Evolutionary conservation across 2,329 filamentous ascomycete genomes (phyloP), one percentile per base, ranked within the genome.

Genomic region (Apiospora hydei): DNA sequence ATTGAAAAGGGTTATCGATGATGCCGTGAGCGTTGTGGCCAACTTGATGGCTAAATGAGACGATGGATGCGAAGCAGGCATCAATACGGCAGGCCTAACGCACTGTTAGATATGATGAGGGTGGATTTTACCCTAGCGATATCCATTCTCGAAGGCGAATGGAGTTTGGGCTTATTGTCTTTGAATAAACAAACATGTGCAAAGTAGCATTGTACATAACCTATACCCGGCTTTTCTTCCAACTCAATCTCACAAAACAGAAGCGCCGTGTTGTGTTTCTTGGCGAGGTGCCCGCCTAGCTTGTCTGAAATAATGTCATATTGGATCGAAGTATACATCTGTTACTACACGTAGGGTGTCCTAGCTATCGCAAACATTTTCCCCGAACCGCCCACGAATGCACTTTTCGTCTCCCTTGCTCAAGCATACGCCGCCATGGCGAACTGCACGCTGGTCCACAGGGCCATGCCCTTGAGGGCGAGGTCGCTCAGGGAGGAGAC

Each of bases 401-500:
- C 49, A 21, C 46, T 41, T 24, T 7, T n/a, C 21, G 7, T n/a
- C 13, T 5, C 11, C 41, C 21, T n/a, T n/a, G 10, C 57, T 64
- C 21, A 79, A n/a, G 71, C 71, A 46, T 76, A 78, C 30, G 71
- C 72, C 38, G 77, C 78, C 70, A 83, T 73, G 30, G 82, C 80
- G 73, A 85, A 78, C 70, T 80, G 81, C 67, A 84, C 76, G 16
- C 82, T 79, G 13, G 85, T 81, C 76, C 85, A 85, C n/a, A 82
- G 78, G 16, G 87, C 84, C 78, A 84, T 82, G 47, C 83, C 67
- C 75, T 84, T 85, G 49, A 89, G 78, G 5, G 73, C 71, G 0
- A 80, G 0, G 71, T 86, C 84, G 69, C 77, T 78, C 21, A 87
- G 69, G 47, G 77, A 73, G 26, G 81, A 77, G 18, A 81, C 72